phyloP scores from a whole-genome alignment of 768 basidiomycete species.

The Clitopilus hobsonii region DNA sequence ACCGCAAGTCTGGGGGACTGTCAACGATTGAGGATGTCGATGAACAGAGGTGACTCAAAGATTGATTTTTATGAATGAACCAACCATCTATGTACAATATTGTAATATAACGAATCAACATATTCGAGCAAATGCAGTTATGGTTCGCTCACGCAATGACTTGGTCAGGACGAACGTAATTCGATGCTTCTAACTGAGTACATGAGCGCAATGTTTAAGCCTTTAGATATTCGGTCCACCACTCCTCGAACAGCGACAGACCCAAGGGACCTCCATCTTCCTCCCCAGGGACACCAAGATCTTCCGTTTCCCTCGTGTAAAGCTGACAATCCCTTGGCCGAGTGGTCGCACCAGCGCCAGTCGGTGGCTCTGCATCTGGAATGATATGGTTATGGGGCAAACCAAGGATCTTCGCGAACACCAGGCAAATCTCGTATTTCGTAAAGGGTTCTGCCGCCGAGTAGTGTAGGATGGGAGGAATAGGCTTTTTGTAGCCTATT shows the following conservation, averaged over 20 bases:
- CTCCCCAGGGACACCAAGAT: constrained; percentile 37
- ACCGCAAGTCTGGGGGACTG: background rate
- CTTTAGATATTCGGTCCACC: constrained; percentile 66
- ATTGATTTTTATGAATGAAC: background rate
- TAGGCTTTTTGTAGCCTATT: constrained; percentile 30
- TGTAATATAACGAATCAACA: no score
- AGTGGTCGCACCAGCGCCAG: constrained; percentile 57
- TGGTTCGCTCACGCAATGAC: no score
- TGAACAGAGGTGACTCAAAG: background rate
- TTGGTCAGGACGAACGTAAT: no score
- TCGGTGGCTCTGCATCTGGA: constrained; percentile 65
- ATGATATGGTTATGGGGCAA: constrained; percentile 73
- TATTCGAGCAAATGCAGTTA: no score
- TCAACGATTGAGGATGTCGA: background rate
- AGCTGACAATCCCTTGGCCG: constrained; percentile 81
- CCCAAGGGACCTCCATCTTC: constrained; percentile 47
- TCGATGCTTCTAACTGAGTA: no score
- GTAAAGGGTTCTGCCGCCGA: constrained; percentile 79
- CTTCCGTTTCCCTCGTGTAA: constrained; percentile 71
- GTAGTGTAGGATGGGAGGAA: constrained; percentile 83
- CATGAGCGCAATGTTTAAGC: background rate
- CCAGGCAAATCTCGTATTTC: constrained; percentile 88
- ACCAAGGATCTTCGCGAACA: constrained; percentile 67
- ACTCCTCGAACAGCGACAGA: constrained; percentile 71
- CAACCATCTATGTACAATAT: no score